phyloP scores from a whole-genome alignment of 495 filamentous ascomycete species.

The Hyaloscypha finlandica region DNA sequence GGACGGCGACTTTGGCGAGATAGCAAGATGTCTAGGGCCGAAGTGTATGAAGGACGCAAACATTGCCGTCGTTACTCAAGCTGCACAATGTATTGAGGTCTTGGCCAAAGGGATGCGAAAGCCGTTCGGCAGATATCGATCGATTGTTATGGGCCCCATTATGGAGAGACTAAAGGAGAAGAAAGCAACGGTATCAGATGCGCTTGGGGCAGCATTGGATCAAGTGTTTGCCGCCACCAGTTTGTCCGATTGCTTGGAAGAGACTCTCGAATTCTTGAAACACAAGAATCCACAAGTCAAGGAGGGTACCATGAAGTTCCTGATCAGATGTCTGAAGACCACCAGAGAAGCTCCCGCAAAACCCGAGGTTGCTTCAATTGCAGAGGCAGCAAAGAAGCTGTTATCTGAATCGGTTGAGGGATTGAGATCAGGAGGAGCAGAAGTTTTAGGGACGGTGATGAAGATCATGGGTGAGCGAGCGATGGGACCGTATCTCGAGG shows the following conservation, averaged over 20 bases:
- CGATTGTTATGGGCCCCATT: slow-evolving; percentile 78
- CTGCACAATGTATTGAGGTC: slow-evolving; percentile 90
- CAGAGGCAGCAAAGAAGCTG: slow-evolving; percentile 83
- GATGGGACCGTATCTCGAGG: slow-evolving; percentile 96
- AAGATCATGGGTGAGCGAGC: slow-evolving; percentile 96
- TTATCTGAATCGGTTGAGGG: slow-evolving; percentile 85
- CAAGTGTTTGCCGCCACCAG: slow-evolving; percentile 79
- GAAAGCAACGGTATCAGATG: slow-evolving; percentile 87
- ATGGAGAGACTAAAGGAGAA: slow-evolving; percentile 97
- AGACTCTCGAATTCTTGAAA: slow-evolving; percentile 79
- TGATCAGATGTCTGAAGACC: slow-evolving; percentile 82
- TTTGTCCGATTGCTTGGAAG: slow-evolving; percentile 83
- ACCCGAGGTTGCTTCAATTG: slow-evolving; percentile 79
- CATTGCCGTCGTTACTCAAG: slow-evolving; percentile 88
- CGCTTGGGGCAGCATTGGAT: slow-evolving; percentile 81
- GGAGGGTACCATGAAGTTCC: slow-evolving; percentile 86
- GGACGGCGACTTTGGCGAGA: slow-evolving; percentile 84
- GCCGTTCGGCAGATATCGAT: slow-evolving; percentile 77
- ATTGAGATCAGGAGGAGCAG: slow-evolving; percentile 83
- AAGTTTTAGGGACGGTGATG: slow-evolving; percentile 93
- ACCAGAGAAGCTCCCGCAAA: slow-evolving; percentile 82
- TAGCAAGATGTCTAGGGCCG: slow-evolving; percentile 70
- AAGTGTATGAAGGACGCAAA: slow-evolving; percentile 99
- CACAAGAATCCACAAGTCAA: slow-evolving; percentile 99
- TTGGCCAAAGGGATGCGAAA: slow-evolving; percentile 86